Conservation (phyloP, 257 asterid species). For the Gentiana macrophylla region DNA sequence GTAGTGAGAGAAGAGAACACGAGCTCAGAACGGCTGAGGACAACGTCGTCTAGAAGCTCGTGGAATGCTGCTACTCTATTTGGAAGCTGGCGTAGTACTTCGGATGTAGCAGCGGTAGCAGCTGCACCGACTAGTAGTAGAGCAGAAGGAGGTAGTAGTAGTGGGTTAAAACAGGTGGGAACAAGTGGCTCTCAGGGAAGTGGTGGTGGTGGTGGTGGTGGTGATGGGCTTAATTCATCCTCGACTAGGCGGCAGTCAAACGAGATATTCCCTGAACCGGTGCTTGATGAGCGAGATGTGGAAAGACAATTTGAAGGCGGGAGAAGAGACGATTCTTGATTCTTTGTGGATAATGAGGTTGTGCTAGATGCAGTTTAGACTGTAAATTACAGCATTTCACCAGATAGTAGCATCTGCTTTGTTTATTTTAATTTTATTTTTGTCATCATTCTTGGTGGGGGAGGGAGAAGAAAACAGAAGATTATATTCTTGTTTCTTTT, state of each 20-base stretch:
- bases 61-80: slow-evolving; percentile 83
- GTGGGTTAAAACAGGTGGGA: slow-evolving; percentile 55
- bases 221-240: slow-evolving; percentile 40
- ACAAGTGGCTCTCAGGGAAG: slow-evolving; percentile 71
- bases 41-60: slow-evolving; percentile 80
- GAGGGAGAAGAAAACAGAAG: no score
- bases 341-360: slow-evolving; percentile 35
- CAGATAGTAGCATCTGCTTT: slow-evolving; percentile 17
- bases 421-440: slow-evolving; percentile 11
- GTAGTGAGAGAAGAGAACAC: slow-evolving; percentile 79
- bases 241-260: slow-evolving; percentile 55
- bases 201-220: slow-evolving; percentile 20
- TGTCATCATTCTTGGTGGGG: slow-evolving; percentile 9
- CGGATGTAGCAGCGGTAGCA: slow-evolving; percentile 41
- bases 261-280: slow-evolving; percentile 79
- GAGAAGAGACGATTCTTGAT: slow-evolving; percentile 24
- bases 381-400: slow-evolving; percentile 14
- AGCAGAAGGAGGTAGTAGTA: slow-evolving; percentile 46
- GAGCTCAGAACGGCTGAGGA: slow-evolving; percentile 70
- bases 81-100: slow-evolving; percentile 86
- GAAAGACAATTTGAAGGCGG: slow-evolving; percentile 34
- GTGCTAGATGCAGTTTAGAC: background rate
- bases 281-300: slow-evolving; percentile 28
- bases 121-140: slow-evolving; percentile 20
- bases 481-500: slow-evolving; percentile 16